Base-by-base conservation (phyloP, 2,329 filamentous ascomycete genomes). In the Fusarium aywerte region DNA sequence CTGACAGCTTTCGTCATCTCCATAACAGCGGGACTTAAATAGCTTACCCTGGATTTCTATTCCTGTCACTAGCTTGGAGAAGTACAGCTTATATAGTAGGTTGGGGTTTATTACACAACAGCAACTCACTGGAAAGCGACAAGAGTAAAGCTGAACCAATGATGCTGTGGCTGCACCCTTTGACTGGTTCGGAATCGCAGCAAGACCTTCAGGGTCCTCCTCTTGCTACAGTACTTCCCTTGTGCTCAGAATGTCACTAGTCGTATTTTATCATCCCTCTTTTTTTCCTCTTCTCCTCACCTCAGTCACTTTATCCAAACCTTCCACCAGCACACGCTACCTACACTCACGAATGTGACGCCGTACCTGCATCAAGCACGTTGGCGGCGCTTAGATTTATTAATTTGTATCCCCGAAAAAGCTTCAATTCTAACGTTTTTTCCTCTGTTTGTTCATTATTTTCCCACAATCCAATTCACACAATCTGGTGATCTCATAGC, bases 341-440 rank as follows among this genome's bases (percentile, higher is more conserved):
- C 48, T 54, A 61, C 50, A 38, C n/a, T 25, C 10, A 20, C 21
- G 49, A 38, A 58, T 31, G 31, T 49, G 54, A 69, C 66, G 47
- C 56, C 67, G 66, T 69, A 69, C 67, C 67, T 69, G 67, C 67
- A 68, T 67, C 55, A 56, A 58, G 59, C 40, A 69, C 57, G 40
- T 50, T 59, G 57, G 57, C 44, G 47, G 51, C 58, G 58, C 36
- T 65, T 53, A 36, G 20, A 40, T 40, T 63, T 21, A 50, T 33
- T 31, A 8, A 31, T 33, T 31, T 53, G 21, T 35, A 32, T 44
- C 25, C 23, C 11, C 10, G 18, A 33, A 31, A 54, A 47, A 54
- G 32, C 15, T 29, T 51, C 39, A 36, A 53, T 45, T 38, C 7
- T 20, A 43, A 16, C 31, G n/a, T 11, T 39, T 40, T 29, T 51